phyloP scores from a whole-genome alignment of 164 flowering plant genomes.

The Vitis rupestris region DNA sequence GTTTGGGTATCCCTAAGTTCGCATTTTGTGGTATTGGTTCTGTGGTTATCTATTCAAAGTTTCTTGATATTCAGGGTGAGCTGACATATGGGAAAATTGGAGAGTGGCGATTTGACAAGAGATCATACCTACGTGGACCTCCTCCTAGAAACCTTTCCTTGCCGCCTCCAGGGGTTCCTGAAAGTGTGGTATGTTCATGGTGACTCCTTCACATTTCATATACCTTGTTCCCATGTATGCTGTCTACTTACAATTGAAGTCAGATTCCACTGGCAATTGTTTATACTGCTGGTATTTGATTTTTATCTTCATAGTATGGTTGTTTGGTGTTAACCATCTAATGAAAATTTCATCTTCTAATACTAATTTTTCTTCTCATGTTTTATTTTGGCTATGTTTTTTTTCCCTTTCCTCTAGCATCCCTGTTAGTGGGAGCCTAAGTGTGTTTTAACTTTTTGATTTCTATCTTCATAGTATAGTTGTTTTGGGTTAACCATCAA shows the following conservation, averaged over 20 bases:
- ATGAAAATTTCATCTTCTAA: too few species aligned
- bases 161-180: conserved; percentile 98
- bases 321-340: too few species aligned
- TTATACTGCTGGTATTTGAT: background rate
- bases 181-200: conserved; percentile 88
- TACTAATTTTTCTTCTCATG: background rate
- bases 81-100: conserved; percentile 85
- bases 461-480: too few species aligned
- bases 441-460: background rate
- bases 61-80: conserved; percentile 60
- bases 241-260: background rate
- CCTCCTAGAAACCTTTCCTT: conserved; percentile 71
- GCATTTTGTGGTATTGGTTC: background rate
- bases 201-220: background rate
- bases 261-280: background rate
- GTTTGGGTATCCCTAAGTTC: too few species aligned
- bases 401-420: background rate
- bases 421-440: background rate
- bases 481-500: too few species aligned
- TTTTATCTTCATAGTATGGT: too few species aligned
- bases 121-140: conserved; percentile 68
- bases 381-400: background rate
- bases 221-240: background rate
- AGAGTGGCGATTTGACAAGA: conserved; percentile 96
- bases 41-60: background rate